These are phyloP conservation scores for Aspergillus fructus DNA, from an alignment of 2,329 filamentous ascomycete genomes.

Conservation along the genomic window DNA sequence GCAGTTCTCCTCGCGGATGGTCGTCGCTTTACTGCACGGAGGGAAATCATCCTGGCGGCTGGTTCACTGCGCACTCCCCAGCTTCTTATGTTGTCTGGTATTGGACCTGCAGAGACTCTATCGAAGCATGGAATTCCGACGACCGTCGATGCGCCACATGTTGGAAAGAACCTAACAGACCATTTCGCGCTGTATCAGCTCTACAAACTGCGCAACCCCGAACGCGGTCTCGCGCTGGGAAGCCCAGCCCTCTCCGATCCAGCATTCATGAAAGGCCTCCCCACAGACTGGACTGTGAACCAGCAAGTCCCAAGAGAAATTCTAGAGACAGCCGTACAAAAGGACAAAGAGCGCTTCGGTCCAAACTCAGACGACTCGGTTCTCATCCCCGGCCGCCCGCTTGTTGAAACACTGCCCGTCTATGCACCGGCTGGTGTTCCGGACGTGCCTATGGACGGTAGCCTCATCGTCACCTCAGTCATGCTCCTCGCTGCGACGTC, in stretches of 20 bases:
- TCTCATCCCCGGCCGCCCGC: background rate
- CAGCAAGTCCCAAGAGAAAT: background rate
- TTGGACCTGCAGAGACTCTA: slow-evolving; percentile 41
- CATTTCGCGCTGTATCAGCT: slow-evolving; percentile 8
- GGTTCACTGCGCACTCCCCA: slow-evolving; percentile 59
- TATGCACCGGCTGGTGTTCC: background rate
- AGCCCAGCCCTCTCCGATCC: slow-evolving; percentile 1
- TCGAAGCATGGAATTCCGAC: background rate
- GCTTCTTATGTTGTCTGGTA: slow-evolving; percentile 61
- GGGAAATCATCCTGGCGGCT: slow-evolving; percentile 60
- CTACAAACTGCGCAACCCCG: slow-evolving; percentile 5
- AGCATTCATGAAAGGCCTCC: background rate
- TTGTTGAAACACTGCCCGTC: background rate
- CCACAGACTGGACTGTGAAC: slow-evolving; percentile 2
- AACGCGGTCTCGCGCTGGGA: slow-evolving; percentile 2
- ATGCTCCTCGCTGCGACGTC: slow-evolving; percentile 11
- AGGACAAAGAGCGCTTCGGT: background rate
- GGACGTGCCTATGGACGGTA: slow-evolving; percentile 5
- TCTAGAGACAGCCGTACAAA: background rate
- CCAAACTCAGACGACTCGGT: background rate
- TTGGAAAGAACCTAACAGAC: slow-evolving; percentile 11
- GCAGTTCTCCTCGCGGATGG: background rate
- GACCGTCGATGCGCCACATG: background rate
- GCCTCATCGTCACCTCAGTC: slow-evolving; percentile 10
- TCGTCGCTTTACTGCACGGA: background rate